These are phyloP conservation scores for Diaporthe australafricana DNA, from an alignment of 2,329 filamentous ascomycete genomes.

Conservation along the genomic window DNA sequence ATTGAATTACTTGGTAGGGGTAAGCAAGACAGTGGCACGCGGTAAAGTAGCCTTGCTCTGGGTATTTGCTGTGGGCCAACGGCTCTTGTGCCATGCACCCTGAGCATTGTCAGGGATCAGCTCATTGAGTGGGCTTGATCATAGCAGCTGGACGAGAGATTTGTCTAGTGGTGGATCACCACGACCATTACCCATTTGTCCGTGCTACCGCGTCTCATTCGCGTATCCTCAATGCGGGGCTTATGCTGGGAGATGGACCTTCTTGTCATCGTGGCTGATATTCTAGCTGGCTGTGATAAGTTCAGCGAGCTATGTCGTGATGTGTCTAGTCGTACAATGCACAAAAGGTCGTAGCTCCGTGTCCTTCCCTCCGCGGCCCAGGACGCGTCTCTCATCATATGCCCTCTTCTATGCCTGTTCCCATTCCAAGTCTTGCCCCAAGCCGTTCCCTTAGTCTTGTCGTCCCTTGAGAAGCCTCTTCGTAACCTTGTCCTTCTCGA, in stretches of 20 bases:
- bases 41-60: too few relatives aligned
- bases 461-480: slow-evolving; percentile 98
- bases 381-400: slow-evolving; percentile 16
- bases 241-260: neutral
- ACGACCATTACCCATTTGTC: neutral
- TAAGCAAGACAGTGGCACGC: too few relatives aligned
- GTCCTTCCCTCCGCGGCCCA: slow-evolving; percentile 25
- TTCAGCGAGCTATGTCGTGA: slow-evolving; percentile 33
- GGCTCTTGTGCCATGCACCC: too few relatives aligned
- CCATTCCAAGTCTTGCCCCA: neutral
- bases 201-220: neutral
- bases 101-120: too few relatives aligned
- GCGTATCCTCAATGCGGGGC: neutral
- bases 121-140: too few relatives aligned
- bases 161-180: neutral
- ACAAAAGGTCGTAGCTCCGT: slow-evolving; percentile 34
- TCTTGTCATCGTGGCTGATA: slow-evolving; percentile 30
- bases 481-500: slow-evolving; percentile 99
- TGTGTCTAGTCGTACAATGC: slow-evolving; percentile 39
- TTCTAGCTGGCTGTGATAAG: slow-evolving; percentile 23
- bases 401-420: slow-evolving; percentile 7
- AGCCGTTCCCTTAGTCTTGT: slow-evolving; percentile 78
- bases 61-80: too few relatives aligned
- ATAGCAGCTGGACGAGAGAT: too few relatives aligned
- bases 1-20: too few relatives aligned